A percentile compares a stretch with the other conserved stretches of the same genome.
phyloP scores from a whole-genome alignment of 495 filamentous ascomycete genomes.

The Aspergillus indologenus region DNA sequence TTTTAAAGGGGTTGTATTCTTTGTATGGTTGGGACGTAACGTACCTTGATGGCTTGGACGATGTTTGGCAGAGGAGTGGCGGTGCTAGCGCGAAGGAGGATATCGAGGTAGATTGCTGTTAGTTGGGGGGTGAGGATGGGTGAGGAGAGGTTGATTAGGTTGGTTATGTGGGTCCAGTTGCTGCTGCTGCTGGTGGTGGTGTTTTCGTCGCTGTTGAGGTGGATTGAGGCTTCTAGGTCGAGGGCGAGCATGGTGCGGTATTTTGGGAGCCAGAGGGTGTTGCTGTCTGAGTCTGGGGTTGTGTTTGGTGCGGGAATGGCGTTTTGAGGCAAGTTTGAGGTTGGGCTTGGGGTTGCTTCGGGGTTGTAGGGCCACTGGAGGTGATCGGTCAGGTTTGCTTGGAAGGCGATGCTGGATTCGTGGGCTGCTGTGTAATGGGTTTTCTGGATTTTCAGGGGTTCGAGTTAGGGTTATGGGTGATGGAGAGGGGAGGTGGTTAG shows the following conservation, averaged over 20 bases:
- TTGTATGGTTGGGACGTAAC: neutral
- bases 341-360: neutral
- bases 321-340: neutral
- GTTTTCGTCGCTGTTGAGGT: conserved; percentile 40
- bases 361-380: neutral
- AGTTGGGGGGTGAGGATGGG: conserved; percentile 13
- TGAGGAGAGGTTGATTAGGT: conserved; percentile 54
- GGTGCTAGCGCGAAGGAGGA: conserved; percentile 52
- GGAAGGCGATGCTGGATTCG: conserved; percentile 38
- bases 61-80: conserved; percentile 38
- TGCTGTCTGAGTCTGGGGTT: conserved; percentile 11
- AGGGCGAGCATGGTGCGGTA: conserved; percentile 63
- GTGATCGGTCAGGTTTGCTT: neutral
- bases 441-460: conserved; percentile 18
- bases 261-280: conserved; percentile 48
- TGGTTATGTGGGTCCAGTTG: conserved; percentile 62
- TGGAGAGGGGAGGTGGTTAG: neutral
- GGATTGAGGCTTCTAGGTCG: conserved; percentile 71
- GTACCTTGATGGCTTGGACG: conserved; percentile 30
- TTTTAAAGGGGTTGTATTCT: neutral
- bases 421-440: conserved; percentile 60
- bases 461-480: neutral
- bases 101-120: conserved; percentile 47
- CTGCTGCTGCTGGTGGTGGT: too few relatives aligned
- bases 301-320: conserved; percentile 9